Evolutionary conservation across 2,329 filamentous ascomycete genomes (phyloP).

Genomic region (Apiospora phragmitis): DNA sequence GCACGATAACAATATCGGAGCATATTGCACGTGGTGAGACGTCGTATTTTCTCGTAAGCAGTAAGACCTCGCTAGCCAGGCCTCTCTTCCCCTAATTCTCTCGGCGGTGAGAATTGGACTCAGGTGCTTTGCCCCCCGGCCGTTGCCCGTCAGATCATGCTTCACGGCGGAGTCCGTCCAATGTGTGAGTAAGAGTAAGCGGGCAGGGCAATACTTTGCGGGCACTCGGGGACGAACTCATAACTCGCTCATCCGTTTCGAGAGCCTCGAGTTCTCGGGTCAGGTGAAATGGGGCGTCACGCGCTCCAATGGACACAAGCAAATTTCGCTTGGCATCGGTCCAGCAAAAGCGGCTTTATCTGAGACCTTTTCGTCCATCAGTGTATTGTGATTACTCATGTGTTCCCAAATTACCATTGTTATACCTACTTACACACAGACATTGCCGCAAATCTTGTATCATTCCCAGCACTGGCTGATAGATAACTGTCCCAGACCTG

Average conservation of each 20-base stretch:
- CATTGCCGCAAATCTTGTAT: background rate
- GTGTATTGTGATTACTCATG: background rate
- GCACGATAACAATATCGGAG: background rate
- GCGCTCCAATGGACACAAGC: background rate
- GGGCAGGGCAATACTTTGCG: background rate
- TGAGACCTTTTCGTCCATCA: background rate
- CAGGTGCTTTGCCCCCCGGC: background rate
- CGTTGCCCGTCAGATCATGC: background rate
- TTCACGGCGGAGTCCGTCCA: background rate
- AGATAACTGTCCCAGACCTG: background rate
- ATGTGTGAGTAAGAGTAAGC: constrained; percentile 8
- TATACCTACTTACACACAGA: background rate
- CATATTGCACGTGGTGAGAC: background rate
- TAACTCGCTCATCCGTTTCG: background rate
- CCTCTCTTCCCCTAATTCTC: background rate
- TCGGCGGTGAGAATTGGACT: background rate
- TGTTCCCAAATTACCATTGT: background rate
- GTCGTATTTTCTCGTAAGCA: background rate
- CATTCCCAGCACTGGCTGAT: background rate
- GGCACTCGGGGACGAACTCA: background rate
- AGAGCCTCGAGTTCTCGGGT: background rate
- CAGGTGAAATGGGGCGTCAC: background rate
- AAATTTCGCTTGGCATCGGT: background rate
- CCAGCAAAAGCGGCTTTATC: background rate
- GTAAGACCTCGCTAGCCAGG: background rate